Evolutionary conservation across 306 rosid genomes (phyloP), one percentile per base, ranked within the genome.

Genomic region (Cotoneaster glaucophyllus): DNA sequence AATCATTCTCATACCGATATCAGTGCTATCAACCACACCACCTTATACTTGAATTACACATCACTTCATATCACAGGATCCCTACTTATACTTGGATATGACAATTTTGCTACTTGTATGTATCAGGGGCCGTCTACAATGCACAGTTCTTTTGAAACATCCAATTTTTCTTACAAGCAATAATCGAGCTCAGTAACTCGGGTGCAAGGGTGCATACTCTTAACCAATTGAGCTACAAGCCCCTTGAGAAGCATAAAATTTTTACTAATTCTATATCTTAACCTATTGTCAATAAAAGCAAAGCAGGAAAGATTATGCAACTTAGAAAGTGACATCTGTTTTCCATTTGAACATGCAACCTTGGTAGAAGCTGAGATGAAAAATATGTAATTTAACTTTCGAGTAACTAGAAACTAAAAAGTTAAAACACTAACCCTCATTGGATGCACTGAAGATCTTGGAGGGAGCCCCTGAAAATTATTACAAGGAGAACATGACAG

Each of bases 401-500:
- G 12, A 73, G 45, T 41, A 41, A 73, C 31, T 37, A 39, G 57
- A 59, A 26, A 73, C 19, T 24, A 10, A 41, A 18, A 32, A 4
- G 18, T 39, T 58, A 2, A 32, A 62, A 50, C 19, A 88, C 88
- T 79, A 67, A 95, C 99, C 97, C 99, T 92, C 99, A 95, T 95
- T 28, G 99, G 99, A 86, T 95, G 97, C 69, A 95, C 99, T 3
- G 87, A 77, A 21, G 97, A 90, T 90, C 99, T 89, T 75, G 99
- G 99, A 86, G 99, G 99, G 78, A 89, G 92, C 58, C 97, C 99
- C 99, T 95, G 97, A 81, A 80, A 92, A 70, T 71, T 73, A 82
- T 69, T 76, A 79, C 43, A 48, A 68, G 64, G 37, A 77, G 43
- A 45, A 63, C 78, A 22, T 8, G 24, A 24, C 69, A 72, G 54